These are phyloP conservation scores for Straminergon stramineum DNA, from an alignment of 225 moss, liverwort and hornwort genomes.

Conservation along the genomic window DNA sequence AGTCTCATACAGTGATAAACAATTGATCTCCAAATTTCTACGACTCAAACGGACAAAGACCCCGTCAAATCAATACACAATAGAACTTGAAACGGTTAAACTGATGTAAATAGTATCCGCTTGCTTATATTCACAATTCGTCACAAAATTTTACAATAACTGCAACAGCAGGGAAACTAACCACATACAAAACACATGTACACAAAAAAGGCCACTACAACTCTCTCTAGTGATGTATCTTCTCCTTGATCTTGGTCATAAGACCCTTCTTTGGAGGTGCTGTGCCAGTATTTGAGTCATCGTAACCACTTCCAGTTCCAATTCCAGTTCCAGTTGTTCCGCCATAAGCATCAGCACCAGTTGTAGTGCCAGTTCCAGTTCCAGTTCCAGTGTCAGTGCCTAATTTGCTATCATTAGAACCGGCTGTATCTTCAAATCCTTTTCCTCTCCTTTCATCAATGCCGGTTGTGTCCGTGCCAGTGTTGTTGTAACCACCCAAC, in stretches of 20 bases:
- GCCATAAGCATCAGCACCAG: not conserved
- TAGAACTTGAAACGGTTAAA: too few relatives aligned
- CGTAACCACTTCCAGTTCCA: not conserved
- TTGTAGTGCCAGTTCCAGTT: not conserved
- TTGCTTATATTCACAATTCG: not conserved
- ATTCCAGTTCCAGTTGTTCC: not conserved
- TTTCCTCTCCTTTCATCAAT: not conserved
- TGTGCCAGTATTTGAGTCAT: not conserved
- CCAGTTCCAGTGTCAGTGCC: not conserved
- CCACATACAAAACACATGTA: not conserved
- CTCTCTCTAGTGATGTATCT: not conserved
- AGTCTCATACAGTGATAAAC: too few relatives aligned
- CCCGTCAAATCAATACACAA: not conserved
- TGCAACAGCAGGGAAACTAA: not conserved
- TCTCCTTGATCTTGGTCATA: conserved; percentile 19
- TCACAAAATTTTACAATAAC: conserved; percentile 1
- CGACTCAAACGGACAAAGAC: not conserved
- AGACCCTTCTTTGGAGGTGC: conserved; percentile 15
- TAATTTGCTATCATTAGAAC: not conserved
- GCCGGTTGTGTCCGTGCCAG: not conserved
- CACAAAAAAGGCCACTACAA: not conserved
- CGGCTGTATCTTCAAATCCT: not conserved
- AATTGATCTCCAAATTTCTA: not conserved
- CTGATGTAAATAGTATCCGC: not conserved
- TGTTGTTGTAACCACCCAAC: not conserved